Evolutionary conservation across 2,329 filamentous ascomycete species (phyloP).

Genomic region (Aspergillus candidus): DNA sequence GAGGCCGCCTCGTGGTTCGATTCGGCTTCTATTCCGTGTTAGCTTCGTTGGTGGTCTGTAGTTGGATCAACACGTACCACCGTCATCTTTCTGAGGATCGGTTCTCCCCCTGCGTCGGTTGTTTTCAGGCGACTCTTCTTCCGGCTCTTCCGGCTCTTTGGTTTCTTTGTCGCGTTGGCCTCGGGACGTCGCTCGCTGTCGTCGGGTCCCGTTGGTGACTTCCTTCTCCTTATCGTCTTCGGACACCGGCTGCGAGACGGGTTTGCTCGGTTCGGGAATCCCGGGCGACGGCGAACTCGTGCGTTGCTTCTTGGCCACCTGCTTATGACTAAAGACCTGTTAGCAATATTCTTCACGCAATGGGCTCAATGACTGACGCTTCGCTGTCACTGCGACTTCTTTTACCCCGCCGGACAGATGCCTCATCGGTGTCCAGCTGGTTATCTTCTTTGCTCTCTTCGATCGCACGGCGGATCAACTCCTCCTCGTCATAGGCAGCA

Average conservation of each 20-base stretch:
- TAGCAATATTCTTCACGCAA: too few species aligned
- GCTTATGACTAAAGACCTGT: too few species aligned
- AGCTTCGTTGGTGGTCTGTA: too few species aligned
- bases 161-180: conserved; percentile 46
- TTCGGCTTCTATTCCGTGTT: conserved; percentile 43
- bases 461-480: conserved; percentile 78
- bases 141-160: conserved; percentile 55
- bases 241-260: conserved; percentile 44
- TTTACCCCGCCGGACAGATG: conserved; percentile 63
- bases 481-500: conserved; percentile 92
- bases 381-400: conserved; percentile 84
- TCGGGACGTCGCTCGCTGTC: conserved; percentile 53
- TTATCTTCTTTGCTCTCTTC: conserved; percentile 89
- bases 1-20: conserved; percentile 65
- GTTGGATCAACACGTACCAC: conserved; percentile 41
- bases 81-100: conserved; percentile 74
- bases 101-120: conserved; percentile 76
- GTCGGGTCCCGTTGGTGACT: conserved; percentile 45
- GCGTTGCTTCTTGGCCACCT: conserved; percentile 48
- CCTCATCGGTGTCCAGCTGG: conserved; percentile 49
- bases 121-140: conserved; percentile 66
- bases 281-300: conserved; percentile 71
- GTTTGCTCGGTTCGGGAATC: conserved; percentile 43
- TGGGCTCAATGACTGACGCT: conserved; percentile 60
- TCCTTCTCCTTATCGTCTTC: conserved; percentile 58